A percentile compares a stretch with the other conserved stretches of the same genome.
Evolutionary conservation across 306 rosid genomes (phyloP).

Genomic region (Cicer bijugum): DNA sequence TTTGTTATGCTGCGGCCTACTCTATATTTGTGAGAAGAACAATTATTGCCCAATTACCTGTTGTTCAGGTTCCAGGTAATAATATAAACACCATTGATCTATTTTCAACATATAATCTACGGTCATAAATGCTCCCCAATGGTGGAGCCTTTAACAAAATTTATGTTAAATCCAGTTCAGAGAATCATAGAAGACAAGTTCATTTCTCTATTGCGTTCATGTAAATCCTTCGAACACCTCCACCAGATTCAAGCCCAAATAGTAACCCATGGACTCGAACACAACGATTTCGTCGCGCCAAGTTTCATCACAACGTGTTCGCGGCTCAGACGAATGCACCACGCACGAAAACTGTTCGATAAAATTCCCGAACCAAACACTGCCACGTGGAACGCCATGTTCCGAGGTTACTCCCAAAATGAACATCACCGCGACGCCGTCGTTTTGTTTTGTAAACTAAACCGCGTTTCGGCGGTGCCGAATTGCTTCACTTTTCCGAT

Average conservation of each 20-base stretch:
- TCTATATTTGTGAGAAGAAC: too few relatives aligned
- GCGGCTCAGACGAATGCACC: slow-evolving; percentile 41
- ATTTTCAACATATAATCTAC: neutral
- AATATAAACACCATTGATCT: slow-evolving; percentile 5
- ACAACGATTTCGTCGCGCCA: slow-evolving; percentile 58
- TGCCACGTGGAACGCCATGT: slow-evolving; percentile 67
- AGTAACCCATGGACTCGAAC: slow-evolving; percentile 54
- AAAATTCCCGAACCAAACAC: slow-evolving; percentile 58
- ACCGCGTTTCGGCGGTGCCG: slow-evolving; percentile 48
- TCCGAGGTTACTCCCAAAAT: slow-evolving; percentile 55
- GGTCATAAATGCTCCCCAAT: slow-evolving; percentile 2
- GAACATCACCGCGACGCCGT: slow-evolving; percentile 53
- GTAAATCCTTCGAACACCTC: slow-evolving; percentile 54
- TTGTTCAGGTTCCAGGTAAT: neutral
- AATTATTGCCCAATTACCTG: neutral
- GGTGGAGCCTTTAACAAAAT: neutral
- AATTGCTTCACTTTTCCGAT: slow-evolving; percentile 72
- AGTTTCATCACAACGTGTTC: slow-evolving; percentile 52
- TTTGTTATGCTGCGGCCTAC: too few relatives aligned
- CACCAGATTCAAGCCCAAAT: slow-evolving; percentile 65
- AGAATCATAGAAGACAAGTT: slow-evolving; percentile 60
- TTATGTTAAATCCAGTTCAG: slow-evolving; percentile 45
- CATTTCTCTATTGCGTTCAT: slow-evolving; percentile 68
- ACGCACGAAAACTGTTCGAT: slow-evolving; percentile 68
- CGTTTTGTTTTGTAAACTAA: slow-evolving; percentile 54